Evolutionary conservation across 2,329 filamentous ascomycete species (phyloP).

Genomic region (Diaporthe helianthi): DNA sequence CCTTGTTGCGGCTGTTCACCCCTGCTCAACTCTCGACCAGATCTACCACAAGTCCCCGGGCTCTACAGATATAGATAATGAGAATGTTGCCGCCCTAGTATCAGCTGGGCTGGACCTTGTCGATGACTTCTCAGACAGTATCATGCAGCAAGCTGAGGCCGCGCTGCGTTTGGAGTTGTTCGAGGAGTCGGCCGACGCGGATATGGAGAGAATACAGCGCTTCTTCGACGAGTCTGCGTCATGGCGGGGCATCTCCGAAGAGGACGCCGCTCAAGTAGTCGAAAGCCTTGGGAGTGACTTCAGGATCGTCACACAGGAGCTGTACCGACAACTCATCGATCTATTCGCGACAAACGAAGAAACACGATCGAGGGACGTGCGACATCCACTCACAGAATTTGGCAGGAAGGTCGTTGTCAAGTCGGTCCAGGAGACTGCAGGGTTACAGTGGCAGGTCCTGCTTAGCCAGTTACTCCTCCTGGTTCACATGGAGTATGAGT

Average conservation of each 20-base stretch:
- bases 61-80: conserved; percentile 57
- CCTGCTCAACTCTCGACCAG: conserved; percentile 79
- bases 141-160: conserved; percentile 71
- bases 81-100: conserved; percentile 68
- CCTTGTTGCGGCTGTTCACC: conserved; percentile 77
- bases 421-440: conserved; percentile 79
- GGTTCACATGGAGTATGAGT: conserved; percentile 84
- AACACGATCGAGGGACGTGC: conserved; percentile 53
- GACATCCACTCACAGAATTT: conserved; percentile 71
- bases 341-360: conserved; percentile 55
- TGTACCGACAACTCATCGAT: conserved; percentile 61
- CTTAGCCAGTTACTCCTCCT: conserved; percentile 84
- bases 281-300: conserved; percentile 72
- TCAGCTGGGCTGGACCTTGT: conserved; percentile 74
- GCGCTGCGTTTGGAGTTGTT: conserved; percentile 77
- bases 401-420: conserved; percentile 78
- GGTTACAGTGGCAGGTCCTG: conserved; percentile 75
- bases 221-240: conserved; percentile 84
- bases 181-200: conserved; percentile 72
- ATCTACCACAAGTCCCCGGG: conserved; percentile 61
- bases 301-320: conserved; percentile 61
- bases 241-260: conserved; percentile 79
- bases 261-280: conserved; percentile 76
- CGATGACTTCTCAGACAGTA: conserved; percentile 72
- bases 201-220: conserved; percentile 75